Conservation (phyloP, 768 basidiomycete genomes). For the Tricholoma bakamatsutake region DNA sequence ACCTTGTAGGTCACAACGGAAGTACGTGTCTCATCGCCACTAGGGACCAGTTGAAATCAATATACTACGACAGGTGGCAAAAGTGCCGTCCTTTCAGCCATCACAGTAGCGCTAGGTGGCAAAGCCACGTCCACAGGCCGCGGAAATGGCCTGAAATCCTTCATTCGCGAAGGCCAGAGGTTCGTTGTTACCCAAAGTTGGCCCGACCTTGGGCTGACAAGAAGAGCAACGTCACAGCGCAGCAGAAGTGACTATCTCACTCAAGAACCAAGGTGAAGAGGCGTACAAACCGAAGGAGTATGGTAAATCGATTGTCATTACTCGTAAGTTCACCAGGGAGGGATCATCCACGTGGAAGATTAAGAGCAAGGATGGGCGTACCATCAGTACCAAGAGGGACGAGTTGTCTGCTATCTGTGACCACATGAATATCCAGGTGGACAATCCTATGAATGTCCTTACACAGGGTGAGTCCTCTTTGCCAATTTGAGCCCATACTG, state of each 20-base stretch:
- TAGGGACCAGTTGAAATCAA: background rate
- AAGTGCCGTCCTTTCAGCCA: conserved; percentile 89
- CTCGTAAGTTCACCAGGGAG: conserved; percentile 72
- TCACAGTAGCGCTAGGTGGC: conserved; percentile 90
- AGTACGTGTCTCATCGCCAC: conserved; percentile 37
- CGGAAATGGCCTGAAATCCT: conserved; percentile 76
- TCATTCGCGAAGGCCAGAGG: conserved; percentile 81
- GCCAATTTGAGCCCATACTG: conserved; percentile 3
- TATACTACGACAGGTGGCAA: conserved; percentile 65
- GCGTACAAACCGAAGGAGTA: conserved; percentile 84
- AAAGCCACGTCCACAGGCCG: conserved; percentile 91
- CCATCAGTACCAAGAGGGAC: conserved; percentile 72
- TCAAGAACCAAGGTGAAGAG: conserved; percentile 90
- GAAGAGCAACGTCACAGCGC: conserved; percentile 31
- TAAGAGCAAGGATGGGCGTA: conserved; percentile 55
- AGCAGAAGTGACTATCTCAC: conserved; percentile 69
- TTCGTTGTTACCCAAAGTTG: conserved; percentile 28
- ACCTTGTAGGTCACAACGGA: conserved; percentile 74
- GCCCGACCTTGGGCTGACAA: background rate
- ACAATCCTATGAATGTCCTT: conserved; percentile 93
- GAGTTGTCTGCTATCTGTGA: conserved; percentile 87
- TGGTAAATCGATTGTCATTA: conserved; percentile 79
- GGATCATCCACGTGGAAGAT: conserved; percentile 82
- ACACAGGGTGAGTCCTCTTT: conserved; percentile 57
- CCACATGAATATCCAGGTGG: conserved; percentile 95